Conservation (phyloP, 306 rosid species). For the Amphicarpaea edgeworthii region DNA sequence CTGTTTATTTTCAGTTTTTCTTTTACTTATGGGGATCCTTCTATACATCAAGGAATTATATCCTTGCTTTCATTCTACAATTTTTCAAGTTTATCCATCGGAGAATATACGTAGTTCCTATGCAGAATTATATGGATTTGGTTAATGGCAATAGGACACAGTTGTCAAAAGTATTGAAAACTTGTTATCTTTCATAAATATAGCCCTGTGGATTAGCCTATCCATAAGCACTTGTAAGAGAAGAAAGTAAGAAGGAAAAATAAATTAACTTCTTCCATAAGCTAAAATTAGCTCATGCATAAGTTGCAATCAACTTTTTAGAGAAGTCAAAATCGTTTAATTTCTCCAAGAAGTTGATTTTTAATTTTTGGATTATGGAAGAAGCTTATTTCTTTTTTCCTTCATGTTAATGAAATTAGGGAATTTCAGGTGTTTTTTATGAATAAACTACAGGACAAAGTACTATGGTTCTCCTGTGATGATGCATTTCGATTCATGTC, state of each 20-base stretch:
- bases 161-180: constrained; percentile 21
- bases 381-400: no score
- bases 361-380: no score
- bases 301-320: no score
- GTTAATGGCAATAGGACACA: constrained; percentile 7
- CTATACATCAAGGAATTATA: constrained; percentile 29
- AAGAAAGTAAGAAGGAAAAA: no score
- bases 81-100: constrained; percentile 5
- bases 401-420: no score
- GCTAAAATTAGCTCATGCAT: no score
- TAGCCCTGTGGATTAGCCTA: background rate
- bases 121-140: constrained; percentile 28
- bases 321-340: no score
- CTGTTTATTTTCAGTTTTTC: constrained; percentile 38
- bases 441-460: constrained; percentile 63
- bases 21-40: constrained; percentile 26
- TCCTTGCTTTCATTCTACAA: constrained; percentile 36
- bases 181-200: constrained; percentile 15
- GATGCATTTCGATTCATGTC: constrained; percentile 85
- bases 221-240: no score
- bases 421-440: background rate
- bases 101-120: background rate
- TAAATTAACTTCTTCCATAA: background rate
- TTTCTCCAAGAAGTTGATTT: no score
- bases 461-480: constrained; percentile 92